Base-by-base conservation (phyloP, 1,284 basidiomycete genomes). In the Cryptococcus sp. region DNA sequence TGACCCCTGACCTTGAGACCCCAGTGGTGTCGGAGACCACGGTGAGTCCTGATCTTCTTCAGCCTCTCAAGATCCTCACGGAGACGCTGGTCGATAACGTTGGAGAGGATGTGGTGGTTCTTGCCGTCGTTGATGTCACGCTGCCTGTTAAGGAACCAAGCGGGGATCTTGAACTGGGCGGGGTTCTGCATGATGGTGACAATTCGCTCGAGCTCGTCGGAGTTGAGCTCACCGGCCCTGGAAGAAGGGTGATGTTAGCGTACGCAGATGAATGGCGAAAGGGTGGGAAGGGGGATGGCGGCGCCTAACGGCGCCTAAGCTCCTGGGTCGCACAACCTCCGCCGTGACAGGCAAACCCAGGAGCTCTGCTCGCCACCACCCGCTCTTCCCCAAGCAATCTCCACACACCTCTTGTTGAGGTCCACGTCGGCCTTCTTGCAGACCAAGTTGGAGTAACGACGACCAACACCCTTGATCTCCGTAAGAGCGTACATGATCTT, bases 381-480 rank as follows among this genome's bases (percentile, higher is more conserved):
- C 33, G 18, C 9, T n/a, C 16, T 50, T 37, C 23, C 21, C 11
- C 13, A 4, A 23, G 18, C 36, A 46, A 36, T 51, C 7, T 15
- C 16, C n/a, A 82, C 88, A 64, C 72, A 96, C 94, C 96, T 91
- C 83, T 99, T 99, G 84, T 85, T 89, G 67, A 99, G 85, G 79
- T 98, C 94, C 58, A 99, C 90, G 82, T 98, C 96, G 69, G 96
- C 96, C 85, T 99, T 99, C 83, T 98, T 98, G 87, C 94, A 98
- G 71, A 98, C 95, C 74, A 98, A 83, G 83, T 98, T 98, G 78
- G 96, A 87, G 82, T 97, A 98, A 62, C 96, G 89, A 66, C 96
- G 88, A 76, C 96, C 96, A 66, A 99, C 95, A 88, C 96, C 96
- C 85, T 97, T 97, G 85, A 98, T 98, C 83, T 98, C 92, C 53